Base-by-base conservation (phyloP, 2,329 filamentous ascomycete genomes). In the Claviceps sp. region DNA sequence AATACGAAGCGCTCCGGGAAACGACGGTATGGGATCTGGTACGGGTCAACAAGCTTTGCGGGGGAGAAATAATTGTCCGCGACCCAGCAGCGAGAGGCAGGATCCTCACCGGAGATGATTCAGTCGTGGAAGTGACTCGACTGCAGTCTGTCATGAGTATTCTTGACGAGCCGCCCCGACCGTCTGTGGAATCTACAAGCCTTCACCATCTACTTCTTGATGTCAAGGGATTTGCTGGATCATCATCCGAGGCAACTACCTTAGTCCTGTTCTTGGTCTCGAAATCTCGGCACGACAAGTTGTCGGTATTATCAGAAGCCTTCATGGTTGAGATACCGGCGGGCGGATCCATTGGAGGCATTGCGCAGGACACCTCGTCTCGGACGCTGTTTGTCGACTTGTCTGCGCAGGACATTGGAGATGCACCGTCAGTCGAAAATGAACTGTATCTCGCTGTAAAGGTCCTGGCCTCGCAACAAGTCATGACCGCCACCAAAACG, bases 61-160 rank as follows among this genome's bases (percentile, higher is more conserved):
- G 84, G 55, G 88, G 88, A 49, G 90, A 97, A 64, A 86, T 98
- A 47, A 95, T 98, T 64, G 93, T 98, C 54, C 83, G 93, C 34
- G 93, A 94, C 67, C 88, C 93, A 2, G 78, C 77, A 20, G 83
- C 90, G 63, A 79, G 85, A 34, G 93, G 93, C 8, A 82, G 90
- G 46, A 82, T 97, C 30, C 70, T 98, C 60, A 96, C 90, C 0
- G 88, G 87, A 13, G 86, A 96, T 50, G 93, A 98, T 67, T 95
- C 90, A 1, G 87, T 93, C 4, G 86, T 97, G 30, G 86, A 95
- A 54, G 80, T 96, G 58, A 91, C 91, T 6, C 88, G 83, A 63
- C 73, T 97, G 52, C 94, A 98, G 70, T 94, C 93, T 4, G 81
- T 90, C 63, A 98, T 98, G 93, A 95, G 89, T 67, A 77, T 97